Percentiles rank a stretch among this genome's conserved stretches.
Evolutionary conservation across 2,329 filamentous ascomycete genomes (phyloP).

Genomic region (Allantophomopsis cytisporea): DNA sequence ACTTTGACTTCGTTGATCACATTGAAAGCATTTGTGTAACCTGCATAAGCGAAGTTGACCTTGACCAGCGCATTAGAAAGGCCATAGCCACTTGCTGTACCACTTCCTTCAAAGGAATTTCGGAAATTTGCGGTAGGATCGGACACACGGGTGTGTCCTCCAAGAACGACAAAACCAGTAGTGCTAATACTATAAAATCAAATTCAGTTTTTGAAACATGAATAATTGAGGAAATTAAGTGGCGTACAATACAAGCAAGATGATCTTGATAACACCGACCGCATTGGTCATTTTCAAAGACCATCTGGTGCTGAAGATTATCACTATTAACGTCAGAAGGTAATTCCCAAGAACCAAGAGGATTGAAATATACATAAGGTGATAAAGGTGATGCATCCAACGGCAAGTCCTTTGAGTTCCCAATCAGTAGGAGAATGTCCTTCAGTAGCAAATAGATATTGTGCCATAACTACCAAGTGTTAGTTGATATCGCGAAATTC

Average conservation of each 20-base stretch:
- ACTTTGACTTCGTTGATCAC: conserved; percentile 45
- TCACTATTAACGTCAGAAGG: conserved; percentile 13
- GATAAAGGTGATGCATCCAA: conserved; percentile 27
- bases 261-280: conserved; percentile 43
- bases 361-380: conserved; percentile 29
- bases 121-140: conserved; percentile 40
- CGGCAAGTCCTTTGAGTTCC: conserved; percentile 53
- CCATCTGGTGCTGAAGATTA: conserved; percentile 40
- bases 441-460: conserved; percentile 47
- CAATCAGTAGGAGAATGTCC: conserved; percentile 37
- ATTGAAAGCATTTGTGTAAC: conserved; percentile 46
- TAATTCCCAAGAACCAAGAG: neutral
- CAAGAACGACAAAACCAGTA: conserved; percentile 47
- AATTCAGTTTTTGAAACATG: conserved; percentile 3
- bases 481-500: neutral
- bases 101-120: conserved; percentile 35
- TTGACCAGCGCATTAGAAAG: conserved; percentile 45
- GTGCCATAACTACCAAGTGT: conserved; percentile 33
- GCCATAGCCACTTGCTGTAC: conserved; percentile 28
- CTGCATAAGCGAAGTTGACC: conserved; percentile 43
- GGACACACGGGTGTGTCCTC: conserved; percentile 33
- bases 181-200: conserved; percentile 29
- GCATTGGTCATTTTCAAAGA: conserved; percentile 40
- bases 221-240: conserved; percentile 2
- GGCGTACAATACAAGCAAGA: conserved; percentile 42